Evolutionary conservation across 495 filamentous ascomycete species (phyloP), one percentile per base, ranked within the genome.

Genomic region (Xylaria castorea): DNA sequence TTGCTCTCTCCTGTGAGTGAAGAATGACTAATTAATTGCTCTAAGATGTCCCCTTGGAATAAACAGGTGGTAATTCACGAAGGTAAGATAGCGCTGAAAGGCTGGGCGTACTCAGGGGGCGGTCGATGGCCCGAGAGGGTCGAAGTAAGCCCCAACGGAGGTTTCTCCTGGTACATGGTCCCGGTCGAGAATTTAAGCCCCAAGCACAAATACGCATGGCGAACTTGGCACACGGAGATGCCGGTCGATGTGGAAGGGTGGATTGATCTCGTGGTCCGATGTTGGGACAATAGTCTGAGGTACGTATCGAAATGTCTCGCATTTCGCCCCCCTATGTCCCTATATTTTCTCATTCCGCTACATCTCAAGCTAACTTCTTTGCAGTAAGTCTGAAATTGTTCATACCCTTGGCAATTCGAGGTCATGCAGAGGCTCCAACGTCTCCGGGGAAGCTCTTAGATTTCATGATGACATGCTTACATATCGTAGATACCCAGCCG

Each of bases 71-170:
- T 90, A 61, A 75, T 88, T 0, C 89, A 90, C 73, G 81, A 87
- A 46, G 88, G 88, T 7, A 81, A 78, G 53, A 87, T 91, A 18
- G 79, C 76, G 2, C 64, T 86, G 34, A 83, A 79, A 36, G 89
- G 89, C 5, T 91, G 89, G 89, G 89, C 89, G 0, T 91, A 89
- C 55, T 85, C 81, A 14, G 89, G 89, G 16, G 87, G 88, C 16
- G 88, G 89, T 2, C 81, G 83, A 27, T 90, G 87, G 87, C 88
- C 88, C 11, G 85, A 87, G 64, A 73, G 88, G 1, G 87, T 90
- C 12, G 89, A 91, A 72, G 82, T 91, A 2, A 85, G 81, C 40
- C 77, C 81, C 3, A 89, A 91, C 74, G 89, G 89, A 0, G 88
- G 89, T 0, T 83, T 82, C 55, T 81, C 85, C 8, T 91, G 89